Conservation (phyloP, 2,329 filamentous ascomycete genomes). For the Aspergillus intermedius region DNA sequence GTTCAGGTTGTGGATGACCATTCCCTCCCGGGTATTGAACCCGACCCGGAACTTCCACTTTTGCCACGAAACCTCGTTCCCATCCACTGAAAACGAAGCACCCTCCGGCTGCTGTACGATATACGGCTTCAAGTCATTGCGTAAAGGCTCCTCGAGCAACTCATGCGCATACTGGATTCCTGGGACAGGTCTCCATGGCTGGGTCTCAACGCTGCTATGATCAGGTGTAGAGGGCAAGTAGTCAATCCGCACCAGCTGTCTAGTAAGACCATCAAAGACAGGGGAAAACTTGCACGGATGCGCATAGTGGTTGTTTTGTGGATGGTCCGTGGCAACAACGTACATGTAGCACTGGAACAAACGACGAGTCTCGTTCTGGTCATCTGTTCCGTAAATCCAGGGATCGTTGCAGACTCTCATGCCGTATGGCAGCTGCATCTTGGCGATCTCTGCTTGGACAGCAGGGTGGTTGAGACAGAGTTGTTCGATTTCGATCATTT, state of each 20-base stretch:
- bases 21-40: slow-evolving; percentile 59
- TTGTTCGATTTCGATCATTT: slow-evolving; percentile 54
- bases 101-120: slow-evolving; percentile 61
- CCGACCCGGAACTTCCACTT: slow-evolving; percentile 59
- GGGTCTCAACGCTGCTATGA: slow-evolving; percentile 49
- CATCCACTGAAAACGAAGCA: slow-evolving; percentile 54
- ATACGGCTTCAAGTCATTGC: slow-evolving; percentile 59
- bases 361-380: slow-evolving; percentile 32
- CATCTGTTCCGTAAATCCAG: slow-evolving; percentile 61
- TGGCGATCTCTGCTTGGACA: slow-evolving; percentile 54
- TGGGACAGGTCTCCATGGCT: slow-evolving; percentile 51
- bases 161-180: slow-evolving; percentile 55
- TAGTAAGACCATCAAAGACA: slow-evolving; percentile 52
- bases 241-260: slow-evolving; percentile 64
- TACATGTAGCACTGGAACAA: slow-evolving; percentile 39
- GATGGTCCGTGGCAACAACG: slow-evolving; percentile 28
- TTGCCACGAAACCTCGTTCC: slow-evolving; percentile 57
- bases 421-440: slow-evolving; percentile 53
- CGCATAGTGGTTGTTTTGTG: slow-evolving; percentile 33
- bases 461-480: slow-evolving; percentile 49
- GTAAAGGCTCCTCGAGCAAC: slow-evolving; percentile 58
- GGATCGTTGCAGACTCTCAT: slow-evolving; percentile 53
- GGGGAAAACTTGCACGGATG: slow-evolving; percentile 32
- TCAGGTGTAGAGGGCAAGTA: slow-evolving; percentile 61
- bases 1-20: slow-evolving; percentile 62